These are phyloP conservation scores for Apium graveolens DNA, from an alignment of 129 eudicot species.

Conservation along the genomic window DNA sequence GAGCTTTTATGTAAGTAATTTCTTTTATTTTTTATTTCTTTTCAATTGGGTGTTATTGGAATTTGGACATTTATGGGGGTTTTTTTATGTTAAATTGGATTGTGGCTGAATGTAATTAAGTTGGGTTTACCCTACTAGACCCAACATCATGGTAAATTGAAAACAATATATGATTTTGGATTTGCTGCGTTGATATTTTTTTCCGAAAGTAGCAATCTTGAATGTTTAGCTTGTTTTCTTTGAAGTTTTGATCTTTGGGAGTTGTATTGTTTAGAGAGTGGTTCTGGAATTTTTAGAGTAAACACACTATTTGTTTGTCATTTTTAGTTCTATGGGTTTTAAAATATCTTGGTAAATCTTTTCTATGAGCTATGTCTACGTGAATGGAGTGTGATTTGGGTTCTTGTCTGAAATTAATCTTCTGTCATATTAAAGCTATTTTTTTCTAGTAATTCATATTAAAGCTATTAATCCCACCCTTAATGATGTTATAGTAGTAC, in stretches of 20 bases:
- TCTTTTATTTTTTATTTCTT: too few relatives aligned
- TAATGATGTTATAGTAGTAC: too few relatives aligned
- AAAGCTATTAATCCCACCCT: too few relatives aligned
- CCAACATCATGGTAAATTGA: too few relatives aligned
- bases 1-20: constrained; percentile 80
- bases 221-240: background rate
- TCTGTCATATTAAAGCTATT: too few relatives aligned
- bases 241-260: background rate
- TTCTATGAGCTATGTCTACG: too few relatives aligned
- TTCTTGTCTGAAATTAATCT: too few relatives aligned
- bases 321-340: background rate
- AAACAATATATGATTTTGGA: background rate
- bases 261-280: background rate
- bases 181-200: background rate
- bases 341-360: too few relatives aligned
- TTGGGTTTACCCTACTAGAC: background rate
- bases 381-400: too few relatives aligned
- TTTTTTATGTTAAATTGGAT: background rate
- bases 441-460: too few relatives aligned
- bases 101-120: background rate
- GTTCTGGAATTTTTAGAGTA: background rate
- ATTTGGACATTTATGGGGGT: background rate
- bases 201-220: background rate
- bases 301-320: background rate
- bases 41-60: background rate